Evolutionary conservation across 768 basidiomycete species (phyloP).

Genomic region (Naematelia aurantialba): DNA sequence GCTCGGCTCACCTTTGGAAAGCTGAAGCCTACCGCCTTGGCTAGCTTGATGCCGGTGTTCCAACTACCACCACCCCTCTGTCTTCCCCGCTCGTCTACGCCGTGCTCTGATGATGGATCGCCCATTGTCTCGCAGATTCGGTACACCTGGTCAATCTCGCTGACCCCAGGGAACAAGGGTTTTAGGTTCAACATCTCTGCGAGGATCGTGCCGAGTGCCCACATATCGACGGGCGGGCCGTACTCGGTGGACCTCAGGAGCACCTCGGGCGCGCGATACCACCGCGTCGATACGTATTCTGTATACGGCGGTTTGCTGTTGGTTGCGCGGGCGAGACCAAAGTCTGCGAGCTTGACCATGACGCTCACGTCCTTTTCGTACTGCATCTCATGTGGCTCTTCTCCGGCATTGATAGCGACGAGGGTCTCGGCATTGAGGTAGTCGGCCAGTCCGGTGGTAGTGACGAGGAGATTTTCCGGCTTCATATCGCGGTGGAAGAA

Average conservation of each 20-base stretch:
- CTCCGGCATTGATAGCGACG: slow-evolving; percentile 50
- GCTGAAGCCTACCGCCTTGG: slow-evolving; percentile 73
- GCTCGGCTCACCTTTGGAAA: slow-evolving; percentile 73
- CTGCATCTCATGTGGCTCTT: neutral
- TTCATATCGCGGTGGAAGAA: slow-evolving; percentile 99
- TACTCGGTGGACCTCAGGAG: slow-evolving; percentile 87
- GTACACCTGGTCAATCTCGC: slow-evolving; percentile 86
- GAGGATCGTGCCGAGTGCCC: slow-evolving; percentile 98
- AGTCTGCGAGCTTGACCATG: slow-evolving; percentile 96
- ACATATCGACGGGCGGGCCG: slow-evolving; percentile 97
- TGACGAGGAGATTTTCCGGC: slow-evolving; percentile 97
- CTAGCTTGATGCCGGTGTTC: slow-evolving; percentile 80
- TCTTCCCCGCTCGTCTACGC: slow-evolving; percentile 65
- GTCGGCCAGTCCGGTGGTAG: slow-evolving; percentile 90
- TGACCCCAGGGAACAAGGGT: slow-evolving; percentile 89
- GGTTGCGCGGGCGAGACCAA: slow-evolving; percentile 90
- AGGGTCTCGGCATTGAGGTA: slow-evolving; percentile 76
- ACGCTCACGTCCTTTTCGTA: slow-evolving; percentile 88
- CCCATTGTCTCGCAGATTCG: slow-evolving; percentile 90
- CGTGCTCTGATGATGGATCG: slow-evolving; percentile 81
- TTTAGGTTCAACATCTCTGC: slow-evolving; percentile 92
- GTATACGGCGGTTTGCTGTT: slow-evolving; percentile 87
- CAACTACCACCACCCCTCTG: slow-evolving; percentile 82
- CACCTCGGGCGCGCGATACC: slow-evolving; percentile 99
- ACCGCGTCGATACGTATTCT: slow-evolving; percentile 97